A percentile compares a stretch with the other conserved stretches of the same genome.
Conservation (phyloP, 441 rosid genomes). For the Breynia disticha region DNA sequence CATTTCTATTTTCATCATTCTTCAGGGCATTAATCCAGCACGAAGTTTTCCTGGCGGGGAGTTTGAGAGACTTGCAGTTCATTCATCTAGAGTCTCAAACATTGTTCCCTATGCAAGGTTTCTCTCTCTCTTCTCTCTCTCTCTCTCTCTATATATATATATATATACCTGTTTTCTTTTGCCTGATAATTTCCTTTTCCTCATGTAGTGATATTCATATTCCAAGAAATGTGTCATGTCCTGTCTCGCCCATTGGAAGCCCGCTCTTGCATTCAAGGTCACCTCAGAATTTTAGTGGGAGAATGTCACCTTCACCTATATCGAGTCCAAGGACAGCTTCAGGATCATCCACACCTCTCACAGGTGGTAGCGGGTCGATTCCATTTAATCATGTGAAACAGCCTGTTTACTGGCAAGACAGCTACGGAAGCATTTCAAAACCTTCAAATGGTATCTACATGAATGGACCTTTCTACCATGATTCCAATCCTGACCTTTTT, state of each 20-base stretch:
- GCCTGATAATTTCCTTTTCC: constrained; percentile 16
- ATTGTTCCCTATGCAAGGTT: constrained; percentile 32
- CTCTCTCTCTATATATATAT: no score
- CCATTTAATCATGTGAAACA: constrained; percentile 51
- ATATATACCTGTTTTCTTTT: neutral
- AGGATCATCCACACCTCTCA: constrained; percentile 61
- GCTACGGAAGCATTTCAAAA: constrained; percentile 38
- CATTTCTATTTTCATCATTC: constrained; percentile 7
- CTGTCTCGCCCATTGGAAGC: constrained; percentile 65
- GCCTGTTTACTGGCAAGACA: constrained; percentile 41
- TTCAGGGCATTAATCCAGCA: constrained; percentile 42
- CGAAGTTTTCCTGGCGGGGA: constrained; percentile 36
- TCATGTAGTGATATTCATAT: constrained; percentile 42
- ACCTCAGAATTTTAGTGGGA: constrained; percentile 45
- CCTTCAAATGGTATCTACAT: constrained; percentile 26
- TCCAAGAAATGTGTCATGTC: constrained; percentile 58
- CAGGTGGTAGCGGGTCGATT: constrained; percentile 48
- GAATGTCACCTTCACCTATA: constrained; percentile 68
- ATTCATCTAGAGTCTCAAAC: constrained; percentile 48
- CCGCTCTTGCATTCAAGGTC: constrained; percentile 57
- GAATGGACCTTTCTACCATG: constrained; percentile 33
- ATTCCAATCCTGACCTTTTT: constrained; percentile 37
- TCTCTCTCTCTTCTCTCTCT: constrained; percentile 15
- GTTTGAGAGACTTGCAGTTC: constrained; percentile 50
- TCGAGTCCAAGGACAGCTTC: constrained; percentile 61